Percentiles rank a stretch among this genome's conserved stretches.
Evolutionary conservation across 306 rosid species (phyloP).

Genomic region (Prunus dulcis): DNA sequence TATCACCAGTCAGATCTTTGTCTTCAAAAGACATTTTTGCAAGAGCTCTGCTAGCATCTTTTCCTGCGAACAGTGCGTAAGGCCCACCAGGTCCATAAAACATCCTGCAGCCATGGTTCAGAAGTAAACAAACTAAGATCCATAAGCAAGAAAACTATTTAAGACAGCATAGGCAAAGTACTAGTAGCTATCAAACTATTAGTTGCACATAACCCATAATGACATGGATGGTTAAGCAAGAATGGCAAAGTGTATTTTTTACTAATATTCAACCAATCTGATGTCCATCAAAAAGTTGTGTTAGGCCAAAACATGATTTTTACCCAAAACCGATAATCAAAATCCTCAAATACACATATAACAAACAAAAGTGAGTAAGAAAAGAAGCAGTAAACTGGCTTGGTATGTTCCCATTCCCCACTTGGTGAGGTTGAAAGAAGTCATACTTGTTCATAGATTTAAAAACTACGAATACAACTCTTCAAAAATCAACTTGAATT

Average conservation of each 20-base stretch:
- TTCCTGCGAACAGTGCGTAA: slow-evolving; percentile 92
- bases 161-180: not conserved
- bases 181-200: not conserved
- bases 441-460: not conserved
- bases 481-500: not conserved
- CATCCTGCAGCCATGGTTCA: slow-evolving; percentile 49
- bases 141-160: not conserved
- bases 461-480: not conserved
- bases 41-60: slow-evolving; percentile 96
- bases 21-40: slow-evolving; percentile 99
- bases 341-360: not conserved
- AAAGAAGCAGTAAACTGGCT: not conserved
- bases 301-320: not conserved
- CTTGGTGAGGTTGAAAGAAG: not conserved
- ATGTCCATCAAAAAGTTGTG: not conserved
- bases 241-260: not conserved
- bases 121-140: slow-evolving; percentile 11
- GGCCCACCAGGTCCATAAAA: slow-evolving; percentile 99
- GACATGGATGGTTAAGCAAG: not conserved
- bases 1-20: slow-evolving; percentile 79
- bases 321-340: not conserved
- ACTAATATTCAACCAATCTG: not conserved
- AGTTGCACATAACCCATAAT: not conserved
- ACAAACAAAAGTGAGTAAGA: too few species aligned
- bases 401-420: not conserved